Evolutionary conservation across 2,329 filamentous ascomycete species (phyloP), one percentile per base, ranked within the genome.

Genomic region (Hortaea werneckii): DNA sequence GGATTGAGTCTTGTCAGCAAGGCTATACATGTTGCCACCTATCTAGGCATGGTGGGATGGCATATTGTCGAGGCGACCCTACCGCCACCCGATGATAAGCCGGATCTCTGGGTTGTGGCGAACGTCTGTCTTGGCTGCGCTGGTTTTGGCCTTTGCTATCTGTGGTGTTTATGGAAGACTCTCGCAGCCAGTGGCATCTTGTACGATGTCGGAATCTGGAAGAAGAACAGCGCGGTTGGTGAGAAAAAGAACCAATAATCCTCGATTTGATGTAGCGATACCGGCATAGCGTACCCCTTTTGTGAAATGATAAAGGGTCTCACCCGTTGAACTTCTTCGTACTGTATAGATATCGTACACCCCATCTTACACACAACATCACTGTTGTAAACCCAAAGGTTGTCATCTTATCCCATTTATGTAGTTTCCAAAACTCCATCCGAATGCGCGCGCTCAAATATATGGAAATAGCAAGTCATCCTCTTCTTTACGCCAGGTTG

Each of bases 21-120:
- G 41, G 63, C 90, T 4, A 57, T 94, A 4, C 92, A 98, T 59
- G 65, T 80, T 9, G 67, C 71, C 9, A 89, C 92, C 55, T 96
- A 96, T 60, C 52, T 79, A 4, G 73, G 72, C 29, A 95, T 95
- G 82, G 71, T 79, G 10, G 74, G 66, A 10, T 95, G 92, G 87
- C 92, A 98, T 64, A 65, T 86, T 9, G 69, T 80, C 0, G 87
- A 95, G 55, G 76, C 76, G 1, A 80, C 80, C 49, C 67, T 88
- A 1, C 50, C 65, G 7, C 81, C 89, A 10, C 89, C 90, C 4
- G 56, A 69, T 0, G 74, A 76, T 47, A 95, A 94, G 67, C 92
- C 92, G 0, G 92, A 98, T 68, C 69, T 98, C 1, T 98, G 90
- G 90, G 82, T 94, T 3, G 89, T 98, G 2, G 76, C 81, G 9